phyloP scores from a whole-genome alignment of 225 moss, liverwort and hornwort species.

The Bryoerythrophyllum caledonicum region DNA sequence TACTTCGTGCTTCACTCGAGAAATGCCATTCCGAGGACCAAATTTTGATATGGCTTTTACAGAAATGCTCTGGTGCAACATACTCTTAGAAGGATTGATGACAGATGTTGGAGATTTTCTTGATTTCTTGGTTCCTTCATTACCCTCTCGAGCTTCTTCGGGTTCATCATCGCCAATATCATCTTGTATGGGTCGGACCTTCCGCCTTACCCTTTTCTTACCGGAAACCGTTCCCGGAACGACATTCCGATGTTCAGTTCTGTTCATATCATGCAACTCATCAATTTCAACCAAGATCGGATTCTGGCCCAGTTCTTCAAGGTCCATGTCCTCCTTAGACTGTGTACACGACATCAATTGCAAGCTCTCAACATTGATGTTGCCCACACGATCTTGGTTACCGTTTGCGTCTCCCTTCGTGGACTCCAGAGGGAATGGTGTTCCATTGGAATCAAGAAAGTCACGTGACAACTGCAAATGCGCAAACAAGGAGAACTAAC shows the following conservation, averaged over 20 bases:
- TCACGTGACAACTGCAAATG: conserved; percentile 44
- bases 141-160: conserved; percentile 24
- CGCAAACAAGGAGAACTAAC: conserved; percentile 25
- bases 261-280: conserved; percentile 3
- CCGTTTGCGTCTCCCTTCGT: conserved; percentile 19
- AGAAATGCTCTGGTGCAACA: conserved; percentile 18
- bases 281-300: neutral
- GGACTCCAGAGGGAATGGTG: conserved; percentile 26
- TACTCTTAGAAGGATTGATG: conserved; percentile 15
- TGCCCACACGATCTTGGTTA: conserved; percentile 1
- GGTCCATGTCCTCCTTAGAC: neutral
- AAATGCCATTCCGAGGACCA: conserved; percentile 10
- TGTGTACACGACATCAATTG: neutral
- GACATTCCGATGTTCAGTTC: conserved; percentile 15
- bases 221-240: conserved; percentile 13
- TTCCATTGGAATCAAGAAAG: conserved; percentile 36
- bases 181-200: conserved; percentile 11
- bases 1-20: conserved; percentile 8
- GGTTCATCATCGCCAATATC: conserved; percentile 16
- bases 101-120: conserved; percentile 16
- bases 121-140: conserved; percentile 25
- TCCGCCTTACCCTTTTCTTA: conserved; percentile 34
- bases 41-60: conserved; percentile 26
- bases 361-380: conserved; percentile 13
- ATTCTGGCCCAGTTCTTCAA: conserved; percentile 13